A percentile compares a stretch with the other conserved stretches of the same genome.
These are phyloP conservation scores for Grigorovia yakushimaensis DNA, from an alignment of 805 yeast species.

Conservation along the genomic window DNA sequence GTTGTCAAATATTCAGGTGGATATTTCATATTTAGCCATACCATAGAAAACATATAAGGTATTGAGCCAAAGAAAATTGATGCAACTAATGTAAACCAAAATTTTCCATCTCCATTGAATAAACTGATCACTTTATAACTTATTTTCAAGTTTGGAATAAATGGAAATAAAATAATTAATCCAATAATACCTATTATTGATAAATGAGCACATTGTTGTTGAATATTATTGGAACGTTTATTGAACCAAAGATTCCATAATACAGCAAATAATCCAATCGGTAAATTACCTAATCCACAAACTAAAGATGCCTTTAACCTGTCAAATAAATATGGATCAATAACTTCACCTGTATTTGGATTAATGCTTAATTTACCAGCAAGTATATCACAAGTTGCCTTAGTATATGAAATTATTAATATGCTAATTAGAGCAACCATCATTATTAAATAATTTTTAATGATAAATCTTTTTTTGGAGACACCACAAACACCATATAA, in stretches of 20 bases:
- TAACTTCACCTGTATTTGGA: conserved; percentile 26
- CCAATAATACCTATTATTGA: conserved; percentile 18
- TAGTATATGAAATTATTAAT: conserved; percentile 25
- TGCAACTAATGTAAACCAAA: conserved; percentile 12
- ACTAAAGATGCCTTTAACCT: conserved; percentile 27
- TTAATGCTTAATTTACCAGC: conserved; percentile 27
- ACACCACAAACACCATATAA: conserved; percentile 25
- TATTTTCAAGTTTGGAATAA: conserved; percentile 9
- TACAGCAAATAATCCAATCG: conserved; percentile 26
- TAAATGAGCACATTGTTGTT: conserved; percentile 8
- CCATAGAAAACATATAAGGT: conserved; percentile 16
- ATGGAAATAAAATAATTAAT: conserved; percentile 16
- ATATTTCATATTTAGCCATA: conserved; percentile 15
- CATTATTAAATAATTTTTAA: conserved; percentile 22
- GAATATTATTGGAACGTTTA: conserved; percentile 11
- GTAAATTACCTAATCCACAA: conserved; percentile 25
- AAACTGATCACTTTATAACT: conserved; percentile 7
- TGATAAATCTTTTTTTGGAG: conserved; percentile 17
- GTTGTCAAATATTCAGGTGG: conserved; percentile 23
- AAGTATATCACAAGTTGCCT: conserved; percentile 25
- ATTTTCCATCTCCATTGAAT: conserved; percentile 9
- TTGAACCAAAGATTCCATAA: conserved; percentile 25
- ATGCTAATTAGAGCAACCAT: conserved; percentile 22
- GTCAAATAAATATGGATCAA: conserved; percentile 28
- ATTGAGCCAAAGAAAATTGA: conserved; percentile 18